These are phyloP conservation scores for Ambrosiella beaveri DNA, from an alignment of 2,329 filamentous ascomycete species.

Conservation along the genomic window DNA sequence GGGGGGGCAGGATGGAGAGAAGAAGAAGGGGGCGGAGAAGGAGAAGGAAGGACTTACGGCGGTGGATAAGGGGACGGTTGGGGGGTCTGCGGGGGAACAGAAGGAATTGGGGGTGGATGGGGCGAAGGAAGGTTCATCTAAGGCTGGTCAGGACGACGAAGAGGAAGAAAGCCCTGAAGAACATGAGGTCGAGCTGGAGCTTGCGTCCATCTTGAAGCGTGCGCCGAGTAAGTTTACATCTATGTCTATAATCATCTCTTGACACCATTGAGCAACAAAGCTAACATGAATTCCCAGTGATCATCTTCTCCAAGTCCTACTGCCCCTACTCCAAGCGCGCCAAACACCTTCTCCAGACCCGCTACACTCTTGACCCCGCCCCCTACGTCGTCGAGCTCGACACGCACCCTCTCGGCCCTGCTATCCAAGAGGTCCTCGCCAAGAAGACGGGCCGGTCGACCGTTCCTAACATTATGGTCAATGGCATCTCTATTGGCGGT, in stretches of 20 bases:
- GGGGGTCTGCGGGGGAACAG: constrained; percentile 29
- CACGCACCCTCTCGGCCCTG: constrained; percentile 52
- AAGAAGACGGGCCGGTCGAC: constrained; percentile 65
- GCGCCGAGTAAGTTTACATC: constrained; percentile 49
- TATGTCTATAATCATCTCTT: constrained; percentile 1
- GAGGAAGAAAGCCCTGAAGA: constrained; percentile 39
- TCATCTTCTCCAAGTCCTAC: constrained; percentile 92
- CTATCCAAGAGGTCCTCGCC: constrained; percentile 54
- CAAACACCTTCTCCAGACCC: constrained; percentile 67
- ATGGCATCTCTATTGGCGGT: constrained; percentile 76
- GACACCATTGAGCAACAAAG: constrained; percentile 5
- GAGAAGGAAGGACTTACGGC: constrained; percentile 18
- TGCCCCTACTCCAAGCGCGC: constrained; percentile 75
- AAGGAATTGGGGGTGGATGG: constrained; percentile 26
- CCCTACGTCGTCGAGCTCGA: constrained; percentile 89
- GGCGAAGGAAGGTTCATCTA: background rate
- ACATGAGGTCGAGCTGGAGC: constrained; percentile 48
- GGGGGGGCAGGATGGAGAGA: constrained; percentile 36
- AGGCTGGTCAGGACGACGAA: constrained; percentile 17
- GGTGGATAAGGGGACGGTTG: constrained; percentile 21
- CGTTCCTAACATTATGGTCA: constrained; percentile 82
- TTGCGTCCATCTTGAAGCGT: constrained; percentile 67
- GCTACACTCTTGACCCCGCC: constrained; percentile 65
- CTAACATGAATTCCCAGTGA: constrained; percentile 35
- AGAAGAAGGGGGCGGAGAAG: constrained; percentile 26